Percentiles rank a stretch among this genome's conserved stretches.
Evolutionary conservation across 345 rosid genomes (phyloP).

Genomic region (thale cress (Arabidopsis thaliana)): DNA sequence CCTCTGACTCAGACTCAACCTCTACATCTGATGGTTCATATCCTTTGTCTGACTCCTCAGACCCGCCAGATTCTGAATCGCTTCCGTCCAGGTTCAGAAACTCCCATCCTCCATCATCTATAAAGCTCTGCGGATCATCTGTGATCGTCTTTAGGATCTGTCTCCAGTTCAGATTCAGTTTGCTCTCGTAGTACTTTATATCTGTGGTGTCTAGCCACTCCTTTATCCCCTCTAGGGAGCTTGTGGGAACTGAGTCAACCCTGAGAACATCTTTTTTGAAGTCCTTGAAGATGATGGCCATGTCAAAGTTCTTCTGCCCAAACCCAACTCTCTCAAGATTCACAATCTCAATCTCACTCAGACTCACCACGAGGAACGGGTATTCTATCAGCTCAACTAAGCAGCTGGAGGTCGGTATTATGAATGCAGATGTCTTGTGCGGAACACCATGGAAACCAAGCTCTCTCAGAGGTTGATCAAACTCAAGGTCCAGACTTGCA

Average conservation of each 20-base stretch:
- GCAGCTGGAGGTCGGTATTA: constrained; percentile 88
- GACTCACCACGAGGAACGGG: constrained; percentile 80
- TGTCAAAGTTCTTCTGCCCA: constrained; percentile 91
- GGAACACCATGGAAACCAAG: constrained; percentile 98
- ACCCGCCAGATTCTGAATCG: constrained; percentile 83
- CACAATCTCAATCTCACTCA: constrained; percentile 94
- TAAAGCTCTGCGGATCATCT: constrained; percentile 87
- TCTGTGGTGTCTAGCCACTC: constrained; percentile 96
- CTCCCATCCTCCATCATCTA: constrained; percentile 94
- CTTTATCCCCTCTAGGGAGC: constrained; percentile 83
- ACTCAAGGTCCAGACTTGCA: constrained; percentile 80
- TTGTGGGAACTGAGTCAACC: constrained; percentile 81
- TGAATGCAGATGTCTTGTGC: constrained; percentile 74
- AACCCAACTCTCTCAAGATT: constrained; percentile 95
- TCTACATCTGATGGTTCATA: constrained; percentile 86
- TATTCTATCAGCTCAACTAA: constrained; percentile 84
- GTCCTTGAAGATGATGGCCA: constrained; percentile 92
- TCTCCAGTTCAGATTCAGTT: constrained; percentile 91
- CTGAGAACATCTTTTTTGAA: constrained; percentile 88
- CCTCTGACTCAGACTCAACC: constrained; percentile 81
- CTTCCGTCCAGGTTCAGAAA: constrained; percentile 84
- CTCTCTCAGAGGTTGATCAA: constrained; percentile 93
- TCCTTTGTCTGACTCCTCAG: constrained; percentile 88
- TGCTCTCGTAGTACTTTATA: constrained; percentile 92
- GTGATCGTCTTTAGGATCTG: constrained; percentile 86